Evolutionary conservation across 257 asterid species (phyloP).

Genomic region (Capsicum chinense): DNA sequence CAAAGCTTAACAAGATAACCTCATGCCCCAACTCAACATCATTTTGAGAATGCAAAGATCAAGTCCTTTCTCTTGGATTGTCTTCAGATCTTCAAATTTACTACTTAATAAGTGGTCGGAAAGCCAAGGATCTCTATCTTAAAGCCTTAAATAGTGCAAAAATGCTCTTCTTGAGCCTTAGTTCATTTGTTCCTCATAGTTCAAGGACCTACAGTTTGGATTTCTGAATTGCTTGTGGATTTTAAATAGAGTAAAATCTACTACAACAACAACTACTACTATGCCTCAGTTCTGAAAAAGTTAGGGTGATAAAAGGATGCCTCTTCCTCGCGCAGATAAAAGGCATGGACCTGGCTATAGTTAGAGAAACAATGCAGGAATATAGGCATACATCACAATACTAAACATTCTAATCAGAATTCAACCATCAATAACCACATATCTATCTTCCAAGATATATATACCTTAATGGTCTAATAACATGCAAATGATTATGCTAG

Average conservation of each 20-base stretch:
- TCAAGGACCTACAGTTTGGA: background rate
- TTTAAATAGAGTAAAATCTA: background rate
- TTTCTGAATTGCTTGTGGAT: background rate
- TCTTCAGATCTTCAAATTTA: background rate
- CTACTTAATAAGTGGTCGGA: background rate
- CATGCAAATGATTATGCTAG: too few species aligned
- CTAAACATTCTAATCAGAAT: too few species aligned
- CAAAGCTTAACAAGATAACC: background rate
- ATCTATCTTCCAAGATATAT: too few species aligned
- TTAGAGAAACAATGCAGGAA: too few species aligned
- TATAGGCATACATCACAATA: too few species aligned
- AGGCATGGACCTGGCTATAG: too few species aligned
- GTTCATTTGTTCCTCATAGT: background rate
- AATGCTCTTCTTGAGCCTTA: background rate
- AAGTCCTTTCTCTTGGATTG: background rate
- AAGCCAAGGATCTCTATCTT: background rate
- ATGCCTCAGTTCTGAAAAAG: background rate
- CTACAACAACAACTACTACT: background rate
- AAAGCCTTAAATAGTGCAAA: background rate
- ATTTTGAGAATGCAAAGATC: background rate
- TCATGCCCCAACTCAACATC: constrained; percentile 7
- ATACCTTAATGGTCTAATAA: too few species aligned
- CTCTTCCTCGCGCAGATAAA: too few species aligned
- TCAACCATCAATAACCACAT: too few species aligned
- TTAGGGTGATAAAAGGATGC: background rate